Evolutionary conservation across 352 stramenopile genomes (phyloP), one percentile per base, ranked within the genome.

Genomic region (Phytophthora lateralis): DNA sequence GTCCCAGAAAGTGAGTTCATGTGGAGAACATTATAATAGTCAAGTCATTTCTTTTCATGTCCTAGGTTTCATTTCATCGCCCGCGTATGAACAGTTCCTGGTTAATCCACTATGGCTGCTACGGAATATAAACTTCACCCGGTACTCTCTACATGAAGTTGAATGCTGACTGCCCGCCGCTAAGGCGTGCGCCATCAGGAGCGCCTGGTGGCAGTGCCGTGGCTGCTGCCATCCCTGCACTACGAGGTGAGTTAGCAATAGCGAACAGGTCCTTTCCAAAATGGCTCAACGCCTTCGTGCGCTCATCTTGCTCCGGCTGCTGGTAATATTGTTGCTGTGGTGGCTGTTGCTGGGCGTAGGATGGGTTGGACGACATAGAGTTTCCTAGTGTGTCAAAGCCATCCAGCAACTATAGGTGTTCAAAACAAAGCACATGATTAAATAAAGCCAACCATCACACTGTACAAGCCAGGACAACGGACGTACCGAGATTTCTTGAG

Each of bases 221-320:
- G 6, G 42, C 57, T 64, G 58, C 20, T 20, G 52, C 26, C 27
- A 62, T 64, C 39, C 37, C 62, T 53, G 66, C 55, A 56, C 55
- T 76, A 18, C 85, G 83, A 15, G 87, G 85, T 12, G 87, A 96
- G 63, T 94, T 94, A 55, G 82, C 85, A 55, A 93, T 88, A 14
- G 85, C 88, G 56, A 94, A 96, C 3, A 96, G 62, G 35, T 93
- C 87, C 66, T 94, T 96, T 41, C 85, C 85, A 59, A 93, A 89
- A 69, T 92, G 71, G 46, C 85, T 88, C 41, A 94, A 58, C 6
- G 78, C 75, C 63, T 86, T 86, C 43, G 82, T 78, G 42, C 80
- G 81, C 11, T 90, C 74, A 53, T 90, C 83, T 7, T 75, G 66
- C 20, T 70, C 53, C 0, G 58, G 54, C 44, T 66, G 57, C 39